phyloP scores from a whole-genome alignment of 2,329 filamentous ascomycete genomes.

The Cercospora canescens region DNA sequence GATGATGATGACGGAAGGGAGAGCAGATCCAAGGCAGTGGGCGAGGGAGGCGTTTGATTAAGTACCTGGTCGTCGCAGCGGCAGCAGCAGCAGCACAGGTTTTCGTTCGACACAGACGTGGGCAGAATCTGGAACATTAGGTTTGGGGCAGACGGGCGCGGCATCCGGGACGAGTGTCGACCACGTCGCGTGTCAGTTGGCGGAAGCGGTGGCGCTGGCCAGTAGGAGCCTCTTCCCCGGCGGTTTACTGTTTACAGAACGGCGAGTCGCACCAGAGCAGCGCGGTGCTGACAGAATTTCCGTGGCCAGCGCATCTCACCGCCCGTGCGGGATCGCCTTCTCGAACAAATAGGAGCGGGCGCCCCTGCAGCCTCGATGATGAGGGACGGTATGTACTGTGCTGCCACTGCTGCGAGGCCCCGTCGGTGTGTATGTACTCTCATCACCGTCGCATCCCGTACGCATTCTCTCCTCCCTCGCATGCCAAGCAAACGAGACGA shows the following conservation, averaged over 20 bases:
- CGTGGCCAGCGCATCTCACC: slow-evolving; percentile 15
- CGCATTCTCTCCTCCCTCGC: not conserved
- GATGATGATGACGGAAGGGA: no score
- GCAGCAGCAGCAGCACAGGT: no score
- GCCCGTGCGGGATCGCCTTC: not conserved
- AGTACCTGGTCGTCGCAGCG: slow-evolving; percentile 2
- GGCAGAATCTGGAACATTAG: slow-evolving; percentile 6
- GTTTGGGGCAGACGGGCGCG: slow-evolving; percentile 11
- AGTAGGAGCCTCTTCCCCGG: not conserved
- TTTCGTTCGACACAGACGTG: not conserved
- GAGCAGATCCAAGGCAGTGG: not conserved
- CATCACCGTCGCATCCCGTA: no score
- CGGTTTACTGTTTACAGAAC: not conserved
- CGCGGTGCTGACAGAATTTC: slow-evolving; percentile 1
- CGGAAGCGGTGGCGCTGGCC: not conserved
- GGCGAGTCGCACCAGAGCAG: not conserved
- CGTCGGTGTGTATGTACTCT: no score
- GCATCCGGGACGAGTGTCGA: slow-evolving; percentile 9
- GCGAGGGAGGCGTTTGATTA: slow-evolving; percentile 14
- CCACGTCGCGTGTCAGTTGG: not conserved
- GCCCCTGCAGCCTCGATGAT: slow-evolving; percentile 5
- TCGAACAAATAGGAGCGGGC: not conserved
- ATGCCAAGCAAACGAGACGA: not conserved
- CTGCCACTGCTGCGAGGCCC: no score
- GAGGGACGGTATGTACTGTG: no score